phyloP scores from a whole-genome alignment of 2,329 filamentous ascomycete genomes.

The Pleomassaria siparia region DNA sequence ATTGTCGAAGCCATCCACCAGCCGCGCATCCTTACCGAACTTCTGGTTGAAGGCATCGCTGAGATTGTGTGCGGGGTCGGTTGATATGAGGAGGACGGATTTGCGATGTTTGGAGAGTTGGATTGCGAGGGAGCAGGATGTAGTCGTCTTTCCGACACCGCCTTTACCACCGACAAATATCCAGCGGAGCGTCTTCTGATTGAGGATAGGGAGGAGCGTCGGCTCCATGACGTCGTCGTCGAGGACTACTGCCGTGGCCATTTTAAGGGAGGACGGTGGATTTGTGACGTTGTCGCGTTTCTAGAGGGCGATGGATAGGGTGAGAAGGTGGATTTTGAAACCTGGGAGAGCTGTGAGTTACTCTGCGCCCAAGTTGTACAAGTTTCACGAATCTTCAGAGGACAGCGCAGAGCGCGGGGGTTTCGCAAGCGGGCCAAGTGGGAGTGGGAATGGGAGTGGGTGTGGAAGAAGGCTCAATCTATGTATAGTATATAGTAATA shows the following conservation, averaged over 20 bases:
- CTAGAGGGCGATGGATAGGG: too few species aligned
- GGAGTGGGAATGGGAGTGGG: too few species aligned
- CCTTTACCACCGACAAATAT: constrained; percentile 99
- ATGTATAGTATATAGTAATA: too few species aligned
- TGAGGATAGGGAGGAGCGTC: constrained; percentile 88
- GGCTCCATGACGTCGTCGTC: constrained; percentile 80
- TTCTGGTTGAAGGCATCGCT: constrained; percentile 98
- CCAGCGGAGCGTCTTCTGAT: constrained; percentile 95
- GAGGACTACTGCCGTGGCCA: constrained; percentile 41
- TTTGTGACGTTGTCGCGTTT: too few species aligned
- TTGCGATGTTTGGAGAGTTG: constrained; percentile 94
- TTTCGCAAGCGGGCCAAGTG: not conserved
- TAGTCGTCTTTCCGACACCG: constrained; percentile 99
- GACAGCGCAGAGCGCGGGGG: not conserved
- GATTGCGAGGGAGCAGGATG: constrained; percentile 95
- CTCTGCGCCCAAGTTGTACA: not conserved
- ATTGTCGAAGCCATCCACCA: constrained; percentile 89
- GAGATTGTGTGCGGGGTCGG: constrained; percentile 96
- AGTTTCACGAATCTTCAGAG: constrained; percentile 8
- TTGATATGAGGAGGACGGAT: constrained; percentile 95
- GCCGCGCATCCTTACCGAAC: constrained; percentile 96
- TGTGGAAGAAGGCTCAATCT: too few species aligned
- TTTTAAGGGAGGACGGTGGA: constrained; percentile 19
- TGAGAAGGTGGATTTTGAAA: too few species aligned
- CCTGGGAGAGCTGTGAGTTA: not conserved